phyloP scores from a whole-genome alignment of 1,139 yeast genomes.

The Pichia sp. region DNA sequence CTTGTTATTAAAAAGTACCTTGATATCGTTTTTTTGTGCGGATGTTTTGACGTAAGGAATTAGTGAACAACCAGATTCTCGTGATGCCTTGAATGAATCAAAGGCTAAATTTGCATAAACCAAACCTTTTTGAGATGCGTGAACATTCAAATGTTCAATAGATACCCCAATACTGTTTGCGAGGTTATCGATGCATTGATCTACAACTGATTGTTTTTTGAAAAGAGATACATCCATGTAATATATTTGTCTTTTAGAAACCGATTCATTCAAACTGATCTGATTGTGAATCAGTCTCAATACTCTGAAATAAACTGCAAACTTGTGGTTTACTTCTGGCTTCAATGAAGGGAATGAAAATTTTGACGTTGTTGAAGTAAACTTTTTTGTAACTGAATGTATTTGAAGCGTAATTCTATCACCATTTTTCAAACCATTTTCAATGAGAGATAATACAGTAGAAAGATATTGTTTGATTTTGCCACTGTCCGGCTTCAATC shows the following conservation, averaged over 20 bases:
- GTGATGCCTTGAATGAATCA: neutral
- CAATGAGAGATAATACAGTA: constrained; percentile 6
- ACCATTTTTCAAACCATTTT: constrained; percentile 14
- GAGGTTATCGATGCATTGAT: constrained; percentile 38
- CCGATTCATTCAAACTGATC: constrained; percentile 22
- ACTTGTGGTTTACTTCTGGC: constrained; percentile 17
- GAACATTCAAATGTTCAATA: constrained; percentile 36
- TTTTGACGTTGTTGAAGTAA: neutral
- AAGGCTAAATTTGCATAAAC: constrained; percentile 37
- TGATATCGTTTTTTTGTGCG: neutral
- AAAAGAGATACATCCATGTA: constrained; percentile 61
- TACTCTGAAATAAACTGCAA: constrained; percentile 25
- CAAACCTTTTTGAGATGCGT: constrained; percentile 62
- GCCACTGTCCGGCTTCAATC: neutral
- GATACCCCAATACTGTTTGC: constrained; percentile 30
- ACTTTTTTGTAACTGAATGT: neutral
- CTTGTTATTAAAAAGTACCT: neutral
- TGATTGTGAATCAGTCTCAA: constrained; percentile 23
- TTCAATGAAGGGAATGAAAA: constrained; percentile 22
- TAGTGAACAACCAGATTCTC: constrained; percentile 20
- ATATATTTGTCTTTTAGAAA: constrained; percentile 61
- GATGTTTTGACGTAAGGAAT: constrained; percentile 30
- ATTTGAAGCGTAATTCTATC: constrained; percentile 7
- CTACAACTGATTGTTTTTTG: constrained; percentile 43
- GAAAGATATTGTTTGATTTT: neutral